Base-by-base conservation (phyloP, 345 rosid species). In the Salix viminalis region DNA sequence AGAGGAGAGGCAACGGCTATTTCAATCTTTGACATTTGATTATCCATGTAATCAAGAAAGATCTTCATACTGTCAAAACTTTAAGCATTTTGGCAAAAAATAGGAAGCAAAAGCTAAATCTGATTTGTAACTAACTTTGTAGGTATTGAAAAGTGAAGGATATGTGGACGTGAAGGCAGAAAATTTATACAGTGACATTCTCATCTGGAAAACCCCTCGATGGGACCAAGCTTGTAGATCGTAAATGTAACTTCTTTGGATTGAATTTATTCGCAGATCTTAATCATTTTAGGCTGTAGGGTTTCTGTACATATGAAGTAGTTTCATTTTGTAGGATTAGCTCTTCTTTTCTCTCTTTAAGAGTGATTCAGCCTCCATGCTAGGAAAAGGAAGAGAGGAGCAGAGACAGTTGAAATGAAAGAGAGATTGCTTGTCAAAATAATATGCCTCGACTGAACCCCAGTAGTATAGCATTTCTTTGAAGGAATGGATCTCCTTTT, bases 61-160 rank as follows among this genome's bases (percentile, higher is more conserved):
- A 28, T 42, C 4, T 61, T 42, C 14, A 46, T 21, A 74, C 69
- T 65, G 26, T 41, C 46, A 12, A 36, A 71, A 15, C 15, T 34
- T 41, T 10, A 41, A 26, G 13, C 28, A 26, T 23, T 2, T n/a
- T 30, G 23, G 21, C 5, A 46, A 74, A 66, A n/a, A n/a, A n/a
- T n/a, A 32, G 70, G 76, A 68, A 21, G 72, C 56, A 42, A 67
- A 64, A 75, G 42, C 72, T 68, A 26, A 62, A 28, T 44, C 62
- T 37, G 67, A 41, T 6, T 37, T 42, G 34, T 21, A 54, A 65
- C 41, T 54, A 52, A 71, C 19, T 73, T 52, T 84, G 83, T 87
- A 96, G 99, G 96, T 90, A 66, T 73, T 96, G 80, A 88, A 90
- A 81, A 86, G 81, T 50, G 83, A 77, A 83, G 93, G 91, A 34